Base-by-base conservation (phyloP, 192 early-diverging fungal genomes). In the Coemansia sp. region DNA sequence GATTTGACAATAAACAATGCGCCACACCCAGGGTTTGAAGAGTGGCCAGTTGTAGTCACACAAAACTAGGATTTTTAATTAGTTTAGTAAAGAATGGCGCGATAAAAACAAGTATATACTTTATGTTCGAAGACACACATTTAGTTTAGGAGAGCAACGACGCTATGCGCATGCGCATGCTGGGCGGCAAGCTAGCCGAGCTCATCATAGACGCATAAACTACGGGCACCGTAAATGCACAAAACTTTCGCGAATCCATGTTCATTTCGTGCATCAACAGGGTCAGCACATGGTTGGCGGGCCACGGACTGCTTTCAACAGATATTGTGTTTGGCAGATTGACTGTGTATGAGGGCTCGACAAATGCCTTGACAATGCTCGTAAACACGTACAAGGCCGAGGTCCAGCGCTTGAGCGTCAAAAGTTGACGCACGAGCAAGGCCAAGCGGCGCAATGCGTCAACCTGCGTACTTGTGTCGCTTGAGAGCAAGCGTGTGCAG, bases 341-440 rank as follows among this genome's bases (percentile, higher is more conserved):
- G 2, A 62, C 15, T 1, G 17, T 52, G 32, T 49, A 41, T 0
- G 50, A 14, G 4, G 53, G 22, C 2, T 67, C 71, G 41, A 73
- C 70, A 38, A 67, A 57, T 15, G 61, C 61, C 67, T 73, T 79
- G 24, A 79, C 70, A 0, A 79, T 43, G 11, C 60, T 50, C 0
- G 76, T 67, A 14, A 73, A 79, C 9, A 79, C 66, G n/a, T 64
- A 69, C 19, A 79, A 60, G n/a, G 70, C 67, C 0, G 66, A 64
- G 0, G 76, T 59, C 76, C 76, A 79, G 12, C 60, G 58, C n/a
- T 57, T 56, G 45, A 73, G 47, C 25, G 63, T 41, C 47, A 79
- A 47, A 0, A 79, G 57, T 25, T 70, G 64, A 11, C 64, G 15
- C 41, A 73, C 41, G 1, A 67, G 47, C 29, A 19, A 5, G 7